These are phyloP conservation scores for Irpex sp. DNA, from an alignment of 1,284 basidiomycete genomes.

Conservation along the genomic window DNA sequence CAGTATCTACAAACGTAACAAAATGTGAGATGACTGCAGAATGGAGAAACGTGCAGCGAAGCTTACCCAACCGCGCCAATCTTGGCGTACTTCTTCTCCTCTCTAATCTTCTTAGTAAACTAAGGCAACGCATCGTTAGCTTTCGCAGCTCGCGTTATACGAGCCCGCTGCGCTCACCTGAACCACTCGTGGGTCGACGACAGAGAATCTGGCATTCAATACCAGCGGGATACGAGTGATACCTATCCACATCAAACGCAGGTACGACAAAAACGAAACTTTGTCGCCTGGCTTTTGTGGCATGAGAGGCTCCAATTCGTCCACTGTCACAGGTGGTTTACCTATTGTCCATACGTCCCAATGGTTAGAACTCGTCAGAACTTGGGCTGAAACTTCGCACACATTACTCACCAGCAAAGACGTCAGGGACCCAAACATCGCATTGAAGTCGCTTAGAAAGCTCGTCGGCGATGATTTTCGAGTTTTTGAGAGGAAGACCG, in stretches of 20 bases:
- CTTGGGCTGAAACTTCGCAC: not conserved
- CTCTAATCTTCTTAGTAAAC: conserved; percentile 58
- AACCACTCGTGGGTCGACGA: conserved; percentile 44
- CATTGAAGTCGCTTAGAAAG: conserved; percentile 60
- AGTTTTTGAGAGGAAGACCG: conserved; percentile 62
- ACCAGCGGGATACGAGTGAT: conserved; percentile 41
- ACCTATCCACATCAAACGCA: conserved; percentile 39
- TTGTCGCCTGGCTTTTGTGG: conserved; percentile 51
- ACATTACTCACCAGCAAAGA: conserved; percentile 49
- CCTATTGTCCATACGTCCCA: conserved; percentile 39
- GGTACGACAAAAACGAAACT: conserved; percentile 37
- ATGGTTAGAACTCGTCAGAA: not conserved
- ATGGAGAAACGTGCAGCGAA: not conserved
- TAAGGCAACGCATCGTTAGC: conserved; percentile 25
- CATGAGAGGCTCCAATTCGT: conserved; percentile 41
- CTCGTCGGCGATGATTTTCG: conserved; percentile 71
- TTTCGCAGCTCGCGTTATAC: not conserved
- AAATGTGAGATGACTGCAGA: not conserved
- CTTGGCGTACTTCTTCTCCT: conserved; percentile 62
- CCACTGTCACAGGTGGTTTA: conserved; percentile 44
- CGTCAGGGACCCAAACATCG: conserved; percentile 72
- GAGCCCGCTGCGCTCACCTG: conserved; percentile 29
- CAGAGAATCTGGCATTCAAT: conserved; percentile 46
- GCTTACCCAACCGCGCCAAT: conserved; percentile 69
- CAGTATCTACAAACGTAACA: conserved; percentile 55